phyloP scores from a whole-genome alignment of 257 asterid species.

The Salvia rosmarinus region DNA sequence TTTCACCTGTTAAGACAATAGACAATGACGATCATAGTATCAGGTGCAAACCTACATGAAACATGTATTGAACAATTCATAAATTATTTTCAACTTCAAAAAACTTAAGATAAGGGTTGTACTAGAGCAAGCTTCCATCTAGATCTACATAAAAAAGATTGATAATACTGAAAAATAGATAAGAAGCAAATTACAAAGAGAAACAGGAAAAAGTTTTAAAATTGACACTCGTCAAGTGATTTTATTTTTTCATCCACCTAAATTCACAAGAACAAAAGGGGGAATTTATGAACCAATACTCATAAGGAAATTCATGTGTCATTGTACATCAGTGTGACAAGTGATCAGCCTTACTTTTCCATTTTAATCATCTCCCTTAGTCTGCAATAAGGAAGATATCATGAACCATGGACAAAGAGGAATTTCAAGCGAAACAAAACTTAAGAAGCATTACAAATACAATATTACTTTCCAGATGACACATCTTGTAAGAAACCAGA shows the following conservation, averaged over 20 bases:
- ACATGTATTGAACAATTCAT: slow-evolving; percentile 18
- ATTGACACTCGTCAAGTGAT: not conserved
- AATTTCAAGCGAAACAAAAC: not conserved
- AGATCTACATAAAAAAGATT: slow-evolving; percentile 2
- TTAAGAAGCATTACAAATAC: slow-evolving; percentile 19
- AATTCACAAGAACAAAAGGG: not conserved
- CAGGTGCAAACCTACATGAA: slow-evolving; percentile 24
- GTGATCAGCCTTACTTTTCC: not conserved
- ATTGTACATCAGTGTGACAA: not conserved
- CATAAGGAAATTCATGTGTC: not conserved
- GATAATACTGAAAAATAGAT: not conserved
- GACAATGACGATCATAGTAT: slow-evolving; percentile 15
- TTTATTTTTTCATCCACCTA: not conserved
- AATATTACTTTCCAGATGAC: slow-evolving; percentile 23
- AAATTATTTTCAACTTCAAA: slow-evolving; percentile 25
- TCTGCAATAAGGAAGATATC: slow-evolving; percentile 4
- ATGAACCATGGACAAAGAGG: slow-evolving; percentile 1
- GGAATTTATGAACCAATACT: not conserved
- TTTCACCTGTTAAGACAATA: slow-evolving; percentile 65
- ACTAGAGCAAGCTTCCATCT: not conserved
- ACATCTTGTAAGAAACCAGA: not conserved
- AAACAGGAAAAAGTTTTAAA: slow-evolving; percentile 9
- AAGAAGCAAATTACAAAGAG: slow-evolving; percentile 18
- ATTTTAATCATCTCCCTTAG: slow-evolving; percentile 1
- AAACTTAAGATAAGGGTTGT: slow-evolving; percentile 8